A percentile compares a stretch with the other conserved stretches of the same genome.
phyloP scores from a whole-genome alignment of 176 grass and related monocot genomes.

The Rhynchospora pubera region DNA sequence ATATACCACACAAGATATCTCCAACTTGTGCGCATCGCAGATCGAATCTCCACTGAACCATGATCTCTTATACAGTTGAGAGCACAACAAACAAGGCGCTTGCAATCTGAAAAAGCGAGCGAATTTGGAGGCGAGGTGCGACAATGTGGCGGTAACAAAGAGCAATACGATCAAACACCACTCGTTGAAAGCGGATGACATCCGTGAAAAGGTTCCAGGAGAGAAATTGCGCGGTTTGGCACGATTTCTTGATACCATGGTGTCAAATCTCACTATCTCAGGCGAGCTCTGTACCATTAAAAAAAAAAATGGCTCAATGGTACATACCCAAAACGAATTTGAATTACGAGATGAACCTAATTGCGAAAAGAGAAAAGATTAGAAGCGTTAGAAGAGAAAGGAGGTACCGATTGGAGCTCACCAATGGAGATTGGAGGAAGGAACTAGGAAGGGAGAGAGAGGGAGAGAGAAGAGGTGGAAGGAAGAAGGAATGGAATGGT shows the following conservation, averaged over 20 bases:
- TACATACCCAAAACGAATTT: not conserved
- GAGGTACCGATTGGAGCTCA: conserved; percentile 15
- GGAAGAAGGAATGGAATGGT: not conserved
- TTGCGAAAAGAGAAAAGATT: not conserved
- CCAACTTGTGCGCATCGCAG: conserved; percentile 63
- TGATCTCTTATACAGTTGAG: conserved; percentile 63
- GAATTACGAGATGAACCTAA: not conserved
- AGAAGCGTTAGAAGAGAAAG: not conserved
- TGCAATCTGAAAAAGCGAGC: conserved; percentile 60
- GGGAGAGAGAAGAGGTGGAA: not conserved
- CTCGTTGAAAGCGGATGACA: conserved; percentile 59
- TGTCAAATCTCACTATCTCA: not conserved
- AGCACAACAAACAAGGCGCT: conserved; percentile 65
- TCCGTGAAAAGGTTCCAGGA: not conserved
- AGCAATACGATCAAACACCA: conserved; percentile 81
- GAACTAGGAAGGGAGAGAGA: not conserved
- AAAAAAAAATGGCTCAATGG: not conserved
- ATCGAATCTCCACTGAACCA: conserved; percentile 81
- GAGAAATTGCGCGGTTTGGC: not conserved
- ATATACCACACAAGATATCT: conserved; percentile 75
- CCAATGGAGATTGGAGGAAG: conserved; percentile 14
- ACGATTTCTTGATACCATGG: not conserved
- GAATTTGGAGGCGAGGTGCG: conserved; percentile 57
- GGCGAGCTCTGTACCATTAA: not conserved
- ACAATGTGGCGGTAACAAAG: conserved; percentile 60